phyloP scores from a whole-genome alignment of 345 rosid genomes.

The Dipteronia sinensis region DNA sequence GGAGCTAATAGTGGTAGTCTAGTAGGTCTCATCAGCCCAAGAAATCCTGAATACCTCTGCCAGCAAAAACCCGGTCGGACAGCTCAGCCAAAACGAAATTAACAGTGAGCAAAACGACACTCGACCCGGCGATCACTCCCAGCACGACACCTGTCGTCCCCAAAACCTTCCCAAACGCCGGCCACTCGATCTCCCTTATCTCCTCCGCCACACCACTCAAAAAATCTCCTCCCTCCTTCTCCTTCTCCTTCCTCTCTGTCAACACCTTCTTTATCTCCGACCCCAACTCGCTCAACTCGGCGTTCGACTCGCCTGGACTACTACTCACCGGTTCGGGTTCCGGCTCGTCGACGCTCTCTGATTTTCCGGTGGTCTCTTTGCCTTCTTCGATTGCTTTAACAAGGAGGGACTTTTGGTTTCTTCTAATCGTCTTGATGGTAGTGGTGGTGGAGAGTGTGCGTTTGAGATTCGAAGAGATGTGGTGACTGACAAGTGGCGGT shows the following conservation, averaged over 20 bases:
- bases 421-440: background rate
- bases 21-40: slow-evolving; percentile 37
- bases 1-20: too few species aligned
- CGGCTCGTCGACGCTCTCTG: slow-evolving; percentile 29
- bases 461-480: slow-evolving; percentile 12
- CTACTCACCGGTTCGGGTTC: slow-evolving; percentile 23
- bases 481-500: background rate
- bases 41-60: slow-evolving; percentile 66
- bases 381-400: slow-evolving; percentile 60
- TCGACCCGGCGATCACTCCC: slow-evolving; percentile 92
- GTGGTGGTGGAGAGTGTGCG: background rate
- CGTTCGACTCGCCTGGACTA: slow-evolving; percentile 20
- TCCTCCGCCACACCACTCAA: slow-evolving; percentile 82
- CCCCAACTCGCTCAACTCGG: slow-evolving; percentile 56
- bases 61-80: slow-evolving; percentile 77
- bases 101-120: slow-evolving; percentile 81
- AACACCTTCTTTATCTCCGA: slow-evolving; percentile 73
- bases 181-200: slow-evolving; percentile 92
- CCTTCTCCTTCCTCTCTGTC: slow-evolving; percentile 62
- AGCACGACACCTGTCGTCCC: slow-evolving; percentile 89
- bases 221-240: slow-evolving; percentile 42
- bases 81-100: slow-evolving; percentile 90
- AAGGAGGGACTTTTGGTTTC: slow-evolving; percentile 6
- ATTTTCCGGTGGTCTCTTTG: slow-evolving; percentile 44
- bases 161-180: slow-evolving; percentile 75